Base-by-base conservation (phyloP, 139 green algal genomes). In the Picochlorum sp. region DNA sequence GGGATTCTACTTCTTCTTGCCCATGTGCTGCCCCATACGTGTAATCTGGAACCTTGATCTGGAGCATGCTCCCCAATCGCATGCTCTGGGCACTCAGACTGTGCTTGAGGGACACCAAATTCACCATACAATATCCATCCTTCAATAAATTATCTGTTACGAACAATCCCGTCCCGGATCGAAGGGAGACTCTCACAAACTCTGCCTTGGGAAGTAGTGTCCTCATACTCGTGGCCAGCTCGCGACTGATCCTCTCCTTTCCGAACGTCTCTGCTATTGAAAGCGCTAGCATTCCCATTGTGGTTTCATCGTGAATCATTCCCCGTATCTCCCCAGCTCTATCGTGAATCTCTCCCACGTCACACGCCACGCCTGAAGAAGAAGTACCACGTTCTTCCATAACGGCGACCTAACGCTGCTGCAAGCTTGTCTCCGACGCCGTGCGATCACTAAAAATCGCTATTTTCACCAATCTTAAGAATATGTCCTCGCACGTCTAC, bases 131-230 rank as follows among this genome's bases (percentile, higher is more conserved):
- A 4, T 30, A 46, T 14, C 69, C 69, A 2, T 51, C 23, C 3
- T 28, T 23, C 24, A 75, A 26, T 4, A 75, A 61, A 56, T 75
- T 49, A 32, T 51, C 62, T 28, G 69, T 64, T 1, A 75, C 56
- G 44, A 75, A 71, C 30, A 75, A 62, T 21, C 69, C 69, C 2
- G 28, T 28, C 23, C 69, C 69, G 24, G 34, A 60, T 3, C 69
- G 61, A 58, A 75, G 18, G 4, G 69, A 69, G 4, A 45, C 51
- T 30, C 69, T 75, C 16, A 52, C 56, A 20, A 46, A 73, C 18
- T 6, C 6, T 21, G 58, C 44, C 16, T 58, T 15, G 6, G 58
- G 58, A 26, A 65, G 20, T 14, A 65, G 14, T 28, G 20, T 59
- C 21, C n/a, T 26, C 23, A 65, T 18, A 51, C n/a, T 58, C 0